A percentile compares a stretch with the other conserved stretches of the same genome.
Conservation (phyloP, 371 early-diverging fungal genomes). For the Lichtheimia ornata region DNA sequence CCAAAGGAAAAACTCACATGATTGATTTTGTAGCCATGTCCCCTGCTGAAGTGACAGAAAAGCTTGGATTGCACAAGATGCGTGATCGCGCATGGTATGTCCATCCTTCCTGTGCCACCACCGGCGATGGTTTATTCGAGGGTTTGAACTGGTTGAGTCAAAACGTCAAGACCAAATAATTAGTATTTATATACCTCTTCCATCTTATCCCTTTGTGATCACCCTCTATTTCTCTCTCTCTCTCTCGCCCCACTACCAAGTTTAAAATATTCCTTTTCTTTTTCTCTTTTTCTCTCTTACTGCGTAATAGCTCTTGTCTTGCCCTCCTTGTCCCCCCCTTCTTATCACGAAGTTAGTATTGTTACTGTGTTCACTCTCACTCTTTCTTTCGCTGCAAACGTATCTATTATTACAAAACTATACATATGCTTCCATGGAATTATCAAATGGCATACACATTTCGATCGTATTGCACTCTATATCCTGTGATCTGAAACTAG, state of each 20-base stretch:
- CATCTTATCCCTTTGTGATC: conserved; percentile 4
- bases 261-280: background rate
- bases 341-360: background rate
- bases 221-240: background rate
- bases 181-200: conserved; percentile 5
- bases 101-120: conserved; percentile 84
- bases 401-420: conserved; percentile 3
- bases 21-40: conserved; percentile 58
- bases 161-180: conserved; percentile 72
- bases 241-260: background rate
- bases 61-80: conserved; percentile 75
- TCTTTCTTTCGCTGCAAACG: conserved; percentile 1
- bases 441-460: too few relatives aligned
- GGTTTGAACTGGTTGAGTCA: conserved; percentile 89
- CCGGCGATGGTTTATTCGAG: conserved; percentile 87
- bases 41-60: conserved; percentile 80
- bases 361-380: conserved; percentile 1
- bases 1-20: background rate
- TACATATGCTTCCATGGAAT: background rate
- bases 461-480: too few relatives aligned
- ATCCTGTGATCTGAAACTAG: too few relatives aligned
- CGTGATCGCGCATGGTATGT: conserved; percentile 84
- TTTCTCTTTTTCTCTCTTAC: background rate
- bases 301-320: conserved; percentile 2
- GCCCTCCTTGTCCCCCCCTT: background rate